Percentiles rank a stretch among this genome's conserved stretches.
phyloP scores from a whole-genome alignment of 163 green algal genomes.

The Scenedesmus sp. region DNA sequence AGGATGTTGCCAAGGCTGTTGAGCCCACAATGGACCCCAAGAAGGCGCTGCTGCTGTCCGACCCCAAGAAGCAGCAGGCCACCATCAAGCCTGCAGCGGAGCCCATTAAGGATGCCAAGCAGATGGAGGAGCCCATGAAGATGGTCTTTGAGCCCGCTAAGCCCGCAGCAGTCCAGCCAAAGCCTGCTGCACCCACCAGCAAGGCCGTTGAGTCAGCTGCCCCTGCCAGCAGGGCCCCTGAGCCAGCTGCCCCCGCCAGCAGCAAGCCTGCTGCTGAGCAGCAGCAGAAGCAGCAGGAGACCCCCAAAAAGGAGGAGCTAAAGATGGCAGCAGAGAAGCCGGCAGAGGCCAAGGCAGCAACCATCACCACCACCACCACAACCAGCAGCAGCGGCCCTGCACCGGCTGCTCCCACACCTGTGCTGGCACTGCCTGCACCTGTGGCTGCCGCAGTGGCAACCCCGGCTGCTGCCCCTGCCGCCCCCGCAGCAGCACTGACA shows the following conservation, averaged over 20 bases:
- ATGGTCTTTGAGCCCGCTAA: not conserved
- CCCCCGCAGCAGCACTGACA: not conserved
- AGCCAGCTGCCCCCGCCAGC: not conserved
- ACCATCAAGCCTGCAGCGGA: not conserved
- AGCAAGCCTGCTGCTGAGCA: not conserved
- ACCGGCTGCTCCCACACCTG: not conserved
- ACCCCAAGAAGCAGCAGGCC: not conserved
- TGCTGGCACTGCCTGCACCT: not conserved
- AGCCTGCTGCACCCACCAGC: not conserved
- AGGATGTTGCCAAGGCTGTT: not conserved
- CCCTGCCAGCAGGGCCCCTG: not conserved
- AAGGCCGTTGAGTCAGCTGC: not conserved
- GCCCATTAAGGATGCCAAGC: not conserved
- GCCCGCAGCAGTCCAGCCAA: not conserved
- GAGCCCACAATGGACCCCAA: not conserved
- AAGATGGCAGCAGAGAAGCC: not conserved
- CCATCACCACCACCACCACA: not conserved
- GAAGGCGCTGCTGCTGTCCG: not conserved
- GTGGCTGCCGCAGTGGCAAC: not conserved
- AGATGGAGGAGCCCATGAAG: not conserved
- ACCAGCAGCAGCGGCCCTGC: not conserved
- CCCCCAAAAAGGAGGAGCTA: not conserved
- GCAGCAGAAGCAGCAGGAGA: not conserved
- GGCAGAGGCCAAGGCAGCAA: not conserved
- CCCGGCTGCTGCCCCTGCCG: not conserved